Conservation (phyloP, 345 rosid genomes). For the Hibiscus tridactylites region DNA sequence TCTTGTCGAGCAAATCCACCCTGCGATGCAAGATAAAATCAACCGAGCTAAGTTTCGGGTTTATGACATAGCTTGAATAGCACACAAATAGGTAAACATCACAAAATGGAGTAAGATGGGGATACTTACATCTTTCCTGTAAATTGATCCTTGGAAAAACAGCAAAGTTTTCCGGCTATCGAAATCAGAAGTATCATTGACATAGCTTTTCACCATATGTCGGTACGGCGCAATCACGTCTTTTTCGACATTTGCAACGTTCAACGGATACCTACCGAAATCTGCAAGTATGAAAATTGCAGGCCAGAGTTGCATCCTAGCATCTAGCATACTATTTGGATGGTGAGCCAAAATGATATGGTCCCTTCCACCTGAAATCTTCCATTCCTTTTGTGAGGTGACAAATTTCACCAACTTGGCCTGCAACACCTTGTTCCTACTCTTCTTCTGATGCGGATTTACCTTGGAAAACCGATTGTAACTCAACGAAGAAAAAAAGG, state of each 20-base stretch:
- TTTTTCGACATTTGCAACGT: constrained; percentile 70
- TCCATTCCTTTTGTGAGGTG: constrained; percentile 68
- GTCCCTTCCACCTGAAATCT: constrained; percentile 62
- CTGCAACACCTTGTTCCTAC: constrained; percentile 53
- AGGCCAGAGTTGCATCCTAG: constrained; percentile 70
- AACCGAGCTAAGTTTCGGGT: neutral
- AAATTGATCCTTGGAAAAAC: constrained; percentile 93
- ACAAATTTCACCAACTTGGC: constrained; percentile 56
- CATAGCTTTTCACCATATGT: constrained; percentile 56
- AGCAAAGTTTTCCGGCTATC: constrained; percentile 68
- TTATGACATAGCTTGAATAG: neutral
- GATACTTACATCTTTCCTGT: constrained; percentile 81
- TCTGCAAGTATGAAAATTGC: constrained; percentile 79
- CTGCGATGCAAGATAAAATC: constrained; percentile 25
- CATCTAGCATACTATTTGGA: constrained; percentile 82
- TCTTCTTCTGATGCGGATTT: constrained; percentile 49
- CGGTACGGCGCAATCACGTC: constrained; percentile 92
- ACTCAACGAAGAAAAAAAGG: constrained; percentile 84
- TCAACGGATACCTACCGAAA: constrained; percentile 88
- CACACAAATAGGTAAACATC: neutral
- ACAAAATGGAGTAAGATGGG: constrained; percentile 3
- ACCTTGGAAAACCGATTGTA: constrained; percentile 66
- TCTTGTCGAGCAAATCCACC: constrained; percentile 86
- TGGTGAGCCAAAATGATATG: constrained; percentile 88
- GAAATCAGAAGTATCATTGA: constrained; percentile 55